A percentile compares a stretch with the other conserved stretches of the same genome.
Conservation (phyloP, 1,284 basidiomycete species). For the Cutaneotrichosporon sp. region DNA sequence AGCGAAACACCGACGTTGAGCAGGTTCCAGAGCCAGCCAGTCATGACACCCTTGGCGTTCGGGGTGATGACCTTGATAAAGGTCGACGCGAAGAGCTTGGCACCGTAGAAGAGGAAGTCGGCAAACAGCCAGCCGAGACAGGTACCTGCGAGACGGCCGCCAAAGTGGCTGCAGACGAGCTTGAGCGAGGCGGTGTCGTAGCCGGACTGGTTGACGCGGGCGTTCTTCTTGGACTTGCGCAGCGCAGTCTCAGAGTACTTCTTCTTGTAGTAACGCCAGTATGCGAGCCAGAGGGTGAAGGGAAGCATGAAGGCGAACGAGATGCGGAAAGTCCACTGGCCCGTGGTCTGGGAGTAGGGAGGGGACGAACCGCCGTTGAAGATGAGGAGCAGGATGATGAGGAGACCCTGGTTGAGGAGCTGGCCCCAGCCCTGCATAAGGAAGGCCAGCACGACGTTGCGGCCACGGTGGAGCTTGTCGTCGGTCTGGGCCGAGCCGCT, state of each 20-base stretch:
- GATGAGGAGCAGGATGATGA: conserved; percentile 53
- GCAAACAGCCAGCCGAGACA: conserved; percentile 53
- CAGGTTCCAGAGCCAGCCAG: conserved; percentile 54
- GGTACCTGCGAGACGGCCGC: conserved; percentile 52
- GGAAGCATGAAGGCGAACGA: conserved; percentile 53
- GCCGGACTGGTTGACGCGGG: conserved; percentile 50
- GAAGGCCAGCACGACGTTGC: conserved; percentile 54
- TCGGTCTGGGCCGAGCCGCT: conserved; percentile 47
- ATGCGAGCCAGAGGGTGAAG: conserved; percentile 54
- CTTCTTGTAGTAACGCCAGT: conserved; percentile 54
- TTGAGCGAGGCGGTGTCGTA: conserved; percentile 53
- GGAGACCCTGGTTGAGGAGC: conserved; percentile 53
- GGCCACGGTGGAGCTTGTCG: conserved; percentile 55
- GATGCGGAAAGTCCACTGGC: conserved; percentile 55
- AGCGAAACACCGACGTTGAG: conserved; percentile 52
- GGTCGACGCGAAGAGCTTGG: conserved; percentile 48
- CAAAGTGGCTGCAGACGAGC: conserved; percentile 52
- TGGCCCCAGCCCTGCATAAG: conserved; percentile 55
- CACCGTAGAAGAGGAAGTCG: conserved; percentile 54
- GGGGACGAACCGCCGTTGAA: conserved; percentile 47
- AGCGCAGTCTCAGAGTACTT: conserved; percentile 46
- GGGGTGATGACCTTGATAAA: conserved; percentile 53
- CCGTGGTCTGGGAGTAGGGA: conserved; percentile 49
- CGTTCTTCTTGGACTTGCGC: conserved; percentile 49
- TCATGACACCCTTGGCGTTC: conserved; percentile 42